Evolutionary conservation across 2,329 filamentous ascomycete species (phyloP).

Genomic region (Penicillium janthinellum): DNA sequence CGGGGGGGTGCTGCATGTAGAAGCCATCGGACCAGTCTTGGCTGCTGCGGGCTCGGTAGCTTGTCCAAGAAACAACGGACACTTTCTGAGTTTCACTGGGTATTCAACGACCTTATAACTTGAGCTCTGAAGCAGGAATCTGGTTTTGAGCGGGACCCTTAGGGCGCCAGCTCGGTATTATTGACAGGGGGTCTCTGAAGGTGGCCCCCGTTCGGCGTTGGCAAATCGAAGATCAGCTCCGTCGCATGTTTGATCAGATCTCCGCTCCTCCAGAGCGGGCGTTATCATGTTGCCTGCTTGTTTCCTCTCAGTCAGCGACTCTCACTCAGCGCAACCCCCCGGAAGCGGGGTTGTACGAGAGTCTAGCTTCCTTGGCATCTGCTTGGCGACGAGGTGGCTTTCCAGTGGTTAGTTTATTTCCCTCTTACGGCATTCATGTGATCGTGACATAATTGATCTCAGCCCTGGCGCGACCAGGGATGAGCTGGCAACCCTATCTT

Average conservation of each 20-base stretch:
- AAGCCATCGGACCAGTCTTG: not conserved
- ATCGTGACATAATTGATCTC: not conserved
- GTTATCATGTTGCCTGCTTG: not conserved
- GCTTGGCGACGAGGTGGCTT: constrained; percentile 6
- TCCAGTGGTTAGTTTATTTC: constrained; percentile 12
- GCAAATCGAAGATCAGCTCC: constrained; percentile 2
- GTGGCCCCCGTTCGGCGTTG: too few relatives aligned
- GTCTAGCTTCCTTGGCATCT: constrained; percentile 11
- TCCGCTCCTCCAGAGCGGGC: constrained; percentile 4
- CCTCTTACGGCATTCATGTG: constrained; percentile 7
- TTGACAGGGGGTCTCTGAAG: not conserved
- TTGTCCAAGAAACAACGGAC: not conserved
- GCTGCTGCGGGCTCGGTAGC: not conserved
- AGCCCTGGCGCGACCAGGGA: not conserved
- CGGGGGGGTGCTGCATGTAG: not conserved
- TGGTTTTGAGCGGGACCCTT: not conserved
- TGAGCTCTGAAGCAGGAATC: not conserved
- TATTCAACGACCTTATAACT: not conserved
- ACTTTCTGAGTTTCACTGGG: not conserved
- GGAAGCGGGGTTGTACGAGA: constrained; percentile 11
- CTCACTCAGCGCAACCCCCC: not conserved
- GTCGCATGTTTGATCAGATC: not conserved
- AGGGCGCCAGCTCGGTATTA: not conserved
- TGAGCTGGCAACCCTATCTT: not conserved
- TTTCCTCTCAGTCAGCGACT: not conserved